Evolutionary conservation across 2,329 filamentous ascomycete species (phyloP).

Genomic region (Curvularia sp.): DNA sequence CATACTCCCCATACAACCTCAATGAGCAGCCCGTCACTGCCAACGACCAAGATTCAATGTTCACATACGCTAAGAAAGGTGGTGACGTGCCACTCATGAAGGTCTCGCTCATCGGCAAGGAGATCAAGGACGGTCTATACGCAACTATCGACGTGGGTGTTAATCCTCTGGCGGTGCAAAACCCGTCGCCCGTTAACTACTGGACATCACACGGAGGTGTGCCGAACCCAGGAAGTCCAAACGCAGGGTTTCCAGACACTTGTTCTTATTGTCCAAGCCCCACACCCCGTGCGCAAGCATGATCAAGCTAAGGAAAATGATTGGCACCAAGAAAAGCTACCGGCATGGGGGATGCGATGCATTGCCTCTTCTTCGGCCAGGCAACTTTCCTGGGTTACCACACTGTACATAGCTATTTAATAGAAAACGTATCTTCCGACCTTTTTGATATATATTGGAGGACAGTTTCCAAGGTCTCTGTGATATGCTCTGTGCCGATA

Average conservation of each 20-base stretch:
- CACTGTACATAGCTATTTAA: slow-evolving; percentile 1
- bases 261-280: slow-evolving; percentile 24
- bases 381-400: neutral
- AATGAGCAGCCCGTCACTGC: slow-evolving; percentile 54
- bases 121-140: slow-evolving; percentile 41
- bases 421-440: neutral
- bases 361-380: neutral
- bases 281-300: neutral
- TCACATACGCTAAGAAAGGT: slow-evolving; percentile 56
- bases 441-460: neutral
- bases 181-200: slow-evolving; percentile 38
- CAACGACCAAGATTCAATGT: slow-evolving; percentile 61
- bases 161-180: slow-evolving; percentile 37
- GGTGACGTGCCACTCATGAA: slow-evolving; percentile 64
- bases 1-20: slow-evolving; percentile 54
- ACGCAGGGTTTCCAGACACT: slow-evolving; percentile 39
- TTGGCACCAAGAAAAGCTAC: neutral
- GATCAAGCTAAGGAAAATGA: neutral
- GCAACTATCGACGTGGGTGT: slow-evolving; percentile 44
- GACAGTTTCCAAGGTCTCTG: neutral
- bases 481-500: neutral
- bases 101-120: slow-evolving; percentile 62
- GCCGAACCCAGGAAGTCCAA: slow-evolving; percentile 33
- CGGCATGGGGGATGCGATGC: too few relatives aligned
- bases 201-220: slow-evolving; percentile 40